Base-by-base conservation (phyloP, 2,329 filamentous ascomycete genomes). In the Colletotrichum sp. region DNA sequence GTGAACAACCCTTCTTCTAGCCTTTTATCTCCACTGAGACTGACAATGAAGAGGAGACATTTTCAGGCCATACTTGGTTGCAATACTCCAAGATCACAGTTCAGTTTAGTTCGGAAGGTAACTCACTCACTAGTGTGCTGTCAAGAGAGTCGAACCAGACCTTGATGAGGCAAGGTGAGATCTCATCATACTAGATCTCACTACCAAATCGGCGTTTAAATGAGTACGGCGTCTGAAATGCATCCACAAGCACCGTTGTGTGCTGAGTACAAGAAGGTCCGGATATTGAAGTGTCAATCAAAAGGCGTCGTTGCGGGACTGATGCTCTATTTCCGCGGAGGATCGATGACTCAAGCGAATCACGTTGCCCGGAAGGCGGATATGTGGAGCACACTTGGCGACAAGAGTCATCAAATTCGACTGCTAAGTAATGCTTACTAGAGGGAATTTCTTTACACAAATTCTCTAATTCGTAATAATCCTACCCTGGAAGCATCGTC, bases 401-500 rank as follows among this genome's bases (percentile, higher is more conserved):
- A n/a, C 38, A 48, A 48, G 38, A 48, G 38, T 48, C 38, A 48
- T n/a, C 38, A n/a, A 48, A 43, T 10, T 18, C 18, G 18, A n/a
- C 18, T n/a, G 18, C 38, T n/a, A 12, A 48, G 18, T 48, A n/a
- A 48, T 12, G 38, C 38, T 48, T 48, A 48, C 38, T 48, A n/a
- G 18, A 48, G 18, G 9, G 18, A n/a, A n/a, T n/a, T 21, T 12
- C 9, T n/a, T 48, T 12, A 48, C 38, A 12, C 2, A 1, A 48
- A 48, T n/a, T 7, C 9, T 48, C 18, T 1, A n/a, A 12, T 48
- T 1, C 38, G 1, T 48, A n/a, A n/a, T 12, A 21, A n/a, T 48
- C 3, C 9, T 48, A 0, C 18, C 38, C 12, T 1, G 9, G 9
- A n/a, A 48, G 18, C 3, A 48, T n/a, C 5, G 9, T n/a, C 2